Base-by-base conservation (phyloP, 371 early-diverging fungal species). In the Nosema granulosis region DNA sequence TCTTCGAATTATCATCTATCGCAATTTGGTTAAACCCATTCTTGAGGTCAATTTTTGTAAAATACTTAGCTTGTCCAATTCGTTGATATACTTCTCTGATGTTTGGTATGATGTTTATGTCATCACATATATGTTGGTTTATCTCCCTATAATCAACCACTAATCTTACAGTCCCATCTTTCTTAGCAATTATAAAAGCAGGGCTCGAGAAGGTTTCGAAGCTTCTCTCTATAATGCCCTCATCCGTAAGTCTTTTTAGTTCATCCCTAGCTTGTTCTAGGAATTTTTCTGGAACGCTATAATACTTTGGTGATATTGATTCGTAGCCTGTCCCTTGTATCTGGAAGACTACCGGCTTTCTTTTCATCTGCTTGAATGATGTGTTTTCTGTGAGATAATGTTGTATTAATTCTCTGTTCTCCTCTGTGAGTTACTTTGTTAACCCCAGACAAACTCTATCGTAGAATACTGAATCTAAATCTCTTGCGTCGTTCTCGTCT, bases 61-160 rank as follows among this genome's bases (percentile, higher is more conserved):
- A 63, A 63, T 35, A 35, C 37, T 35, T n/a, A n/a, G n/a, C n/a
- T n/a, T n/a, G n/a, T n/a, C n/a, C n/a, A n/a, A n/a, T n/a, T n/a
- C n/a, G n/a, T n/a, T n/a, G n/a, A n/a, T n/a, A n/a, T n/a, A n/a
- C n/a, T n/a, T n/a, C n/a, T n/a, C n/a, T n/a, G n/a, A 75, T 57
- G 20, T 50, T 57, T 16, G 75, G 66, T 31, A 75, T 22, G 12
- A 29, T 13, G 6, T 31, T 57, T 1, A 31, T 9, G 20, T 56
- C 51, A 49, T 63, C 67, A 20, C 1, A 54, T n/a, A 57, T 32
- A 56, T 9, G n/a, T 43, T 68, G 37, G 50, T 75, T 68, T 20
- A 75, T 11, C 38, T 57, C 18, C 18, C 51, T 37, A 37, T 68
- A 76, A 70, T 76, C 66, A 37, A 76, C 77, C n/a, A 70, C 71